These are phyloP conservation scores for Tulasnella sp. DNA, from an alignment of 768 basidiomycete species.

Conservation along the genomic window DNA sequence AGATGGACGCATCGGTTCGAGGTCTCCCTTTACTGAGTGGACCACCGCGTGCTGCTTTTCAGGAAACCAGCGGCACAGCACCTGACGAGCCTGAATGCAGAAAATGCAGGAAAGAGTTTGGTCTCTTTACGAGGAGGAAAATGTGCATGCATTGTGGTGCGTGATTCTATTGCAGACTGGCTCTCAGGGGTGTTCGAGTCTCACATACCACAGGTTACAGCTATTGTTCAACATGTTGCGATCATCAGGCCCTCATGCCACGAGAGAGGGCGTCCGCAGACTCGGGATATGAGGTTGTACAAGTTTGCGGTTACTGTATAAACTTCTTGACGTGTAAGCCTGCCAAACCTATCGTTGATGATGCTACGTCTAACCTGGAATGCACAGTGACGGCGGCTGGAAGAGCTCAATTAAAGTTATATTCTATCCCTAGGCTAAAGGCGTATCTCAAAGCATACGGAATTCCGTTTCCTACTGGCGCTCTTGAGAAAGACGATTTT, in stretches of 20 bases:
- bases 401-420: slow-evolving; percentile 12
- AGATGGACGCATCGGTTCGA: slow-evolving; percentile 18
- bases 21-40: slow-evolving; percentile 18
- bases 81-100: slow-evolving; percentile 14
- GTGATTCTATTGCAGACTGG: too few species aligned
- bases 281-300: slow-evolving; percentile 17
- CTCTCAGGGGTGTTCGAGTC: not conserved
- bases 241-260: slow-evolving; percentile 18
- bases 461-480: slow-evolving; percentile 11
- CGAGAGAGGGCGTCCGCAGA: not conserved
- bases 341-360: not conserved
- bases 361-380: not conserved
- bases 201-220: slow-evolving; percentile 7
- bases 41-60: too few species aligned
- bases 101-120: slow-evolving; percentile 17
- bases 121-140: slow-evolving; percentile 8
- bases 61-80: slow-evolving; percentile 12
- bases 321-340: slow-evolving; percentile 14
- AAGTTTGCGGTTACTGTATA: slow-evolving; percentile 17
- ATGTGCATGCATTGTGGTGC: slow-evolving; percentile 17
- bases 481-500: slow-evolving; percentile 17
- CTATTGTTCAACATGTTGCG: slow-evolving; percentile 18
- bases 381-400: slow-evolving; percentile 16
- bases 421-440: slow-evolving; percentile 9
- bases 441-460: slow-evolving; percentile 16